Evolutionary conservation across 371 early-diverging fungal genomes (phyloP).

Genomic region (Mucor circinelloides): DNA sequence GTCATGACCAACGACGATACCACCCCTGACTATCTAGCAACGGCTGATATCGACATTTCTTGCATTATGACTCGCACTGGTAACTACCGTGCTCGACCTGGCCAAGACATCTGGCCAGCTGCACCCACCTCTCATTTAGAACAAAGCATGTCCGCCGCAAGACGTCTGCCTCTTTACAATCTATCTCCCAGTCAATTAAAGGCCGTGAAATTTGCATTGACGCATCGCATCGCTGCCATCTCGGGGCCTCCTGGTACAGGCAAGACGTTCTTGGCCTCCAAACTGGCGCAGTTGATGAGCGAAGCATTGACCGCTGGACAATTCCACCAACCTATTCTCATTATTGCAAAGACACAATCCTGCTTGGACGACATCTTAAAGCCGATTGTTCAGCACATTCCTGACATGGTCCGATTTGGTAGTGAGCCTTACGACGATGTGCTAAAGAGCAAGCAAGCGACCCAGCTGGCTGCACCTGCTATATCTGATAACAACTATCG

Average conservation of each 20-base stretch:
- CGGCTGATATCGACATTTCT: conserved; percentile 31
- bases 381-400: conserved; percentile 8
- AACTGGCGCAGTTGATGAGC: conserved; percentile 33
- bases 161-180: conserved; percentile 25
- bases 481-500: conserved; percentile 27
- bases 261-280: conserved; percentile 39
- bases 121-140: conserved; percentile 5
- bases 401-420: conserved; percentile 38
- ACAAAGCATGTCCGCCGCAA: neutral
- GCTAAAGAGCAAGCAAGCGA: conserved; percentile 21
- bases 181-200: conserved; percentile 40
- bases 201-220: conserved; percentile 36
- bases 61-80: conserved; percentile 23
- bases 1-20: conserved; percentile 5
- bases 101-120: conserved; percentile 33
- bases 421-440: neutral
- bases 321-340: conserved; percentile 37
- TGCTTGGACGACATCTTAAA: conserved; percentile 31
- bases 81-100: conserved; percentile 10
- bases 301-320: conserved; percentile 27
- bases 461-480: conserved; percentile 4
- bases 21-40: conserved; percentile 31
- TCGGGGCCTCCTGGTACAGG: conserved; percentile 47
- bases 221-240: conserved; percentile 38
- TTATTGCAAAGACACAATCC: conserved; percentile 32